Percentiles rank a stretch among this genome's conserved stretches.
phyloP scores from a whole-genome alignment of 73 alveolate genomes.

The Stentor roeselii region DNA sequence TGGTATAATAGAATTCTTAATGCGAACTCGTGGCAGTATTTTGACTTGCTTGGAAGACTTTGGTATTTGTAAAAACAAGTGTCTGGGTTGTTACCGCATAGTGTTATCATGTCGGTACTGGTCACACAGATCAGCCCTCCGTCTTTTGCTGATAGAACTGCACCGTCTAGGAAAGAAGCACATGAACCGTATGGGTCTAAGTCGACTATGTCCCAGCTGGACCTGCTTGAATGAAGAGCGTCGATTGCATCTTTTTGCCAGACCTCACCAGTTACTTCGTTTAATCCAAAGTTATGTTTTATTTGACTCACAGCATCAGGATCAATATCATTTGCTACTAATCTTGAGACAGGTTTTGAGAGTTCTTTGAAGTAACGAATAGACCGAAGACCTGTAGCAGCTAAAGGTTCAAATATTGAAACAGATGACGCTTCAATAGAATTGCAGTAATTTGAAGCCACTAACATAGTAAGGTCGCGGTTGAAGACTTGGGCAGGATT shows the following conservation, averaged over 20 bases:
- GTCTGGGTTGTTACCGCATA: constrained; percentile 84
- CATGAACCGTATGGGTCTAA: constrained; percentile 95
- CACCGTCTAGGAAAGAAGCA: constrained; percentile 85
- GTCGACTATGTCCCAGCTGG: constrained; percentile 77
- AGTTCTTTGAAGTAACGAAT: constrained; percentile 83
- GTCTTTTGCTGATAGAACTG: constrained; percentile 65
- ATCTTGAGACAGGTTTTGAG: constrained; percentile 43
- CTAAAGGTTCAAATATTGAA: constrained; percentile 78
- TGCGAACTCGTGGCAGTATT: constrained; percentile 83
- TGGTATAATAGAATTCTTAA: constrained; percentile 72
- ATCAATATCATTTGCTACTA: constrained; percentile 86
- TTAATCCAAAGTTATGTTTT: constrained; percentile 63
- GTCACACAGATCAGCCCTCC: constrained; percentile 89
- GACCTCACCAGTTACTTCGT: constrained; percentile 47
- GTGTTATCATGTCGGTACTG: constrained; percentile 91
- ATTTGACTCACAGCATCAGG: constrained; percentile 82
- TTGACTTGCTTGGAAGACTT: constrained; percentile 64
- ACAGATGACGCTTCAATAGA: constrained; percentile 51
- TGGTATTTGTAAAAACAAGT: constrained; percentile 62
- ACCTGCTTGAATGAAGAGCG: constrained; percentile 58
- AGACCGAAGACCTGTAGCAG: constrained; percentile 92
- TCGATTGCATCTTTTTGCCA: constrained; percentile 77
- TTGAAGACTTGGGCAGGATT: constrained; percentile 89
- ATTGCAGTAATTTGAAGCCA: constrained; percentile 53
- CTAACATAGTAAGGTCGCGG: constrained; percentile 82